Percentiles rank a stretch among this genome's conserved stretches.
Conservation (phyloP, 2,329 filamentous ascomycete species). For the Esteya vermicola region DNA sequence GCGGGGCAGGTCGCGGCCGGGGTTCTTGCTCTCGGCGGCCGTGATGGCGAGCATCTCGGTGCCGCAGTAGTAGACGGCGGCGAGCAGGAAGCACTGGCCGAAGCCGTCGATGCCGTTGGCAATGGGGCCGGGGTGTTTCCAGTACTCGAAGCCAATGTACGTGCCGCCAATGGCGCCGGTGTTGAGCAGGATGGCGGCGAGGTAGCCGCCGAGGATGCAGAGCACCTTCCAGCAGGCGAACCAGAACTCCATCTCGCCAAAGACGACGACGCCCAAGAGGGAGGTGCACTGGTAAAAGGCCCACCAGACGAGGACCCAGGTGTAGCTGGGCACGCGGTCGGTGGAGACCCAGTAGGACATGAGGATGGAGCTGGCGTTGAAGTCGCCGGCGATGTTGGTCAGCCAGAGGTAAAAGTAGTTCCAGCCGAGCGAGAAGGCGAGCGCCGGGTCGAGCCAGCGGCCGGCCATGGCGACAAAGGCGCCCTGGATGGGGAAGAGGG, state of each 20-base stretch:
- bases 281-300: constrained; percentile 19
- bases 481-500: constrained; percentile 38
- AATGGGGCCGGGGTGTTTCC: constrained; percentile 37
- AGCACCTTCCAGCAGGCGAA: constrained; percentile 25
- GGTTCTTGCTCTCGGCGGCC: constrained; percentile 11
- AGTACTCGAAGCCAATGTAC: constrained; percentile 8
- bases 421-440: constrained; percentile 40
- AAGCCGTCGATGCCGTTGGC: constrained; percentile 30
- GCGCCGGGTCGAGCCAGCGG: constrained; percentile 39
- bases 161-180: constrained; percentile 18
- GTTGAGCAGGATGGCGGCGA: constrained; percentile 32
- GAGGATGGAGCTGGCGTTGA: constrained; percentile 15
- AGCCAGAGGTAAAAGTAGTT: constrained; percentile 32
- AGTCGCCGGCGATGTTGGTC: constrained; percentile 17
- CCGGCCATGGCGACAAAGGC: constrained; percentile 39
- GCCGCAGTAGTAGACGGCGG: constrained; percentile 11
- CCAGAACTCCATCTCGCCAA: constrained; percentile 30
- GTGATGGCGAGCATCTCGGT: constrained; percentile 12
- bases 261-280: constrained; percentile 24
- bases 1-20: constrained; percentile 10
- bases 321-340: constrained; percentile 23
- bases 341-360: constrained; percentile 29
- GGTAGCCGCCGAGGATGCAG: constrained; percentile 24
- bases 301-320: constrained; percentile 23
- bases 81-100: constrained; percentile 24